Base-by-base conservation (phyloP, 352 stramenopile genomes). In the Phytophthora cactorum region DNA sequence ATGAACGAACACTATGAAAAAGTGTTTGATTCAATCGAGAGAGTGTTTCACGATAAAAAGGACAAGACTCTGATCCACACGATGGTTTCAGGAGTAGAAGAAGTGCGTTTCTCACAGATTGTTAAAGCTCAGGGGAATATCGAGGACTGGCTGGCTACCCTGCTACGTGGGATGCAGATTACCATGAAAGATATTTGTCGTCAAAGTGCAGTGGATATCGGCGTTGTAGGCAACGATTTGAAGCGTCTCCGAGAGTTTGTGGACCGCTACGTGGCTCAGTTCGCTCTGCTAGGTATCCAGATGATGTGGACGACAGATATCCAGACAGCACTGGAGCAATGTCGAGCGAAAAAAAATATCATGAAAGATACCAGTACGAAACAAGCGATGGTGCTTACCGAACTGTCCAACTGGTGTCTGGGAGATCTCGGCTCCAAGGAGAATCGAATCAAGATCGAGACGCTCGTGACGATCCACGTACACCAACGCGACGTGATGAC, bases 1-100 rank as follows among this genome's bases (percentile, higher is more conserved):
- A 99, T 99, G 93, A 99, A 99, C 68, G 92, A 98, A 39, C 98
- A 99, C 81, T 99, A 99, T 74, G 96, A 99, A 66, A 99, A 99
- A 72, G 95, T 99, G 11, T 99, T 99, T 72, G 97, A 99, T 76
- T 97, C 96, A n/a, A 96, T 99, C 47, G 95, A 98, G 53, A 97
- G 97, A 47, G 97, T 99, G 2, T 96, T 97, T 52, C 97, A 99
- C 67, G 97, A 99, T 78, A 98, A 98, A 66, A 99, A 99, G 60
- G 97, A 99, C 82, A 98, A 98, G 75, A 98, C 95, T 8, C 79
- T 98, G 46, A 98, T 98, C 62, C 85, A 97, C 59, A 95, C 82
- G 17, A 97, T 98, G 77, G 97, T 96, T 51, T 95, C 94, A 4
- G 95, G 92, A 47, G 93, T 98, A 7, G 95, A 99, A 59, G 86